Evolutionary conservation across 495 filamentous ascomycete genomes (phyloP).

Genomic region (Aspergillus olivimuriae): DNA sequence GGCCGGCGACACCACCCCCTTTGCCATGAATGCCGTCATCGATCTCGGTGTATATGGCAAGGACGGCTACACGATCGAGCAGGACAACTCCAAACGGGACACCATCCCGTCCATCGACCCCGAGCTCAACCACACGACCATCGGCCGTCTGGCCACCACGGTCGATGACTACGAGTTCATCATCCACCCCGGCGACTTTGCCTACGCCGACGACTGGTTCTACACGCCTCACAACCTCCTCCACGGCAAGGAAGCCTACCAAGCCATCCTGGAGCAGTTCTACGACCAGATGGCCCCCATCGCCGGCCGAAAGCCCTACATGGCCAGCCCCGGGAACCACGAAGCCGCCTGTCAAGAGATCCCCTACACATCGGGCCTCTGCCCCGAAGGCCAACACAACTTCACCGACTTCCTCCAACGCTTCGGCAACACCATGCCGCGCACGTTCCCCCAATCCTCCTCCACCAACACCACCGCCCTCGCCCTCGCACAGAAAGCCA

Average conservation of each 20-base stretch:
- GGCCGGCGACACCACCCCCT: slow-evolving; percentile 41
- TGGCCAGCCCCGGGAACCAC: slow-evolving; percentile 52
- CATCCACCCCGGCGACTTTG: slow-evolving; percentile 52
- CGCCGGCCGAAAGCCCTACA: slow-evolving; percentile 41
- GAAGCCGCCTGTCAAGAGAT: slow-evolving; percentile 46
- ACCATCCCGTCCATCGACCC: slow-evolving; percentile 46
- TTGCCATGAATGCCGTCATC: slow-evolving; percentile 43
- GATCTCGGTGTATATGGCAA: slow-evolving; percentile 51
- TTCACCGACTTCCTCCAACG: slow-evolving; percentile 55
- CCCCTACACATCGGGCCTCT: slow-evolving; percentile 37
- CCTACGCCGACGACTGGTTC: slow-evolving; percentile 49
- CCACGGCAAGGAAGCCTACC: slow-evolving; percentile 40
- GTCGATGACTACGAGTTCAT: slow-evolving; percentile 54
- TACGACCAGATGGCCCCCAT: slow-evolving; percentile 45
- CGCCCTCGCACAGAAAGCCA: slow-evolving; percentile 40
- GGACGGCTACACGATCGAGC: slow-evolving; percentile 49
- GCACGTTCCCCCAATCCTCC: slow-evolving; percentile 32
- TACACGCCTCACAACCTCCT: slow-evolving; percentile 31
- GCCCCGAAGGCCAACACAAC: slow-evolving; percentile 51
- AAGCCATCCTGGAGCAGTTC: slow-evolving; percentile 49
- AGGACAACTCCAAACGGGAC: slow-evolving; percentile 44
- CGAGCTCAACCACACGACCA: slow-evolving; percentile 57
- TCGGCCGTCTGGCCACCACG: slow-evolving; percentile 46
- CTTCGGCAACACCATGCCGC: slow-evolving; percentile 46
- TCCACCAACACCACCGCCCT: slow-evolving; percentile 42